These are phyloP conservation scores for Clonostachys chloroleuca DNA, from an alignment of 2,329 filamentous ascomycete species.

Conservation along the genomic window DNA sequence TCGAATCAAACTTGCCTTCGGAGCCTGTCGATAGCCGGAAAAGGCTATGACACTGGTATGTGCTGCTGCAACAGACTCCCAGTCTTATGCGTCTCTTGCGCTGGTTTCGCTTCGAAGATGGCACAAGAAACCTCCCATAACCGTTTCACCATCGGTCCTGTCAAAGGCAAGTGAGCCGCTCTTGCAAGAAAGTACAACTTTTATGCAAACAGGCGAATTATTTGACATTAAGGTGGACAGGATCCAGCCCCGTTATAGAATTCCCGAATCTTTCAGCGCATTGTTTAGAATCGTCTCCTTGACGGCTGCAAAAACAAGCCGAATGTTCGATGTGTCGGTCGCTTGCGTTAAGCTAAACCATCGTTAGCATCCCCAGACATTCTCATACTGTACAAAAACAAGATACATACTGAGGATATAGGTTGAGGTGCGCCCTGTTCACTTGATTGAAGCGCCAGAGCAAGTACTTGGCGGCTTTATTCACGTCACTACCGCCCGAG, in stretches of 20 bases:
- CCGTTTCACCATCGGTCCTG: no score
- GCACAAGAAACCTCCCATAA: no score
- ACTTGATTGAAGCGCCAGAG: slow-evolving; percentile 99
- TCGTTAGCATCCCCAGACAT: background rate
- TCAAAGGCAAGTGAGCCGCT: no score
- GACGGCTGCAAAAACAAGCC: slow-evolving; percentile 94
- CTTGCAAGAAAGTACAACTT: no score
- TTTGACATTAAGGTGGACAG: no score
- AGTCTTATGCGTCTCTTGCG: no score
- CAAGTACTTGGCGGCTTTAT: slow-evolving; percentile 95
- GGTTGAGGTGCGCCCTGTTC: slow-evolving; percentile 89
- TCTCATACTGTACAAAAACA: background rate
- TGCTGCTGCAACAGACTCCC: no score
- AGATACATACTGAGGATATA: slow-evolving; percentile 87
- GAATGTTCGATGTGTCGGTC: slow-evolving; percentile 97
- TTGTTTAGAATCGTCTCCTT: slow-evolving; percentile 99
- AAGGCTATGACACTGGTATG: no score
- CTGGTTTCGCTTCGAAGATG: no score
- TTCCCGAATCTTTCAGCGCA: slow-evolving; percentile 95
- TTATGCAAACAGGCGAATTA: no score
- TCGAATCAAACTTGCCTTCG: no score
- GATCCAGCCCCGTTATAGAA: slow-evolving; percentile 55
- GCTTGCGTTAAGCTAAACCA: slow-evolving; percentile 85
- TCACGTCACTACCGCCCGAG: slow-evolving; percentile 94
- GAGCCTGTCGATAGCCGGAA: no score